These are phyloP conservation scores for Candida orba DNA, from an alignment of 805 yeast species.

Conservation along the genomic window DNA sequence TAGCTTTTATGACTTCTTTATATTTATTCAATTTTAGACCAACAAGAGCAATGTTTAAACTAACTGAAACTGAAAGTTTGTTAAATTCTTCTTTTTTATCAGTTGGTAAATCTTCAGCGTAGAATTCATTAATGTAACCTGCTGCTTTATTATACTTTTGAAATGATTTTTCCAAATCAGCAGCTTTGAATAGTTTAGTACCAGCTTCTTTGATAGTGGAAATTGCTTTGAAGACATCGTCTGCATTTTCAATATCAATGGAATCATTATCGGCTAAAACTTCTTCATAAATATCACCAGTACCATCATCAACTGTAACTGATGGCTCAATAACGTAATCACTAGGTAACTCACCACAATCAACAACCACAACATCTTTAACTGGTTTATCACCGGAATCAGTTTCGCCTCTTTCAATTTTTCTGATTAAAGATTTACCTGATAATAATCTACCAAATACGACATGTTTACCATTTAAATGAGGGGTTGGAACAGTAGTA, in stretches of 20 bases:
- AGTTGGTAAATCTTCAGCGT: slow-evolving; percentile 59
- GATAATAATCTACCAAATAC: slow-evolving; percentile 86
- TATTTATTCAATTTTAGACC: slow-evolving; percentile 57
- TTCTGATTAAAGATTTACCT: slow-evolving; percentile 76
- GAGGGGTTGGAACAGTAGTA: slow-evolving; percentile 90
- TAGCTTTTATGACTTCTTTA: slow-evolving; percentile 46
- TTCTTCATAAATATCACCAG: slow-evolving; percentile 80
- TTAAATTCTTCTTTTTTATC: slow-evolving; percentile 44
- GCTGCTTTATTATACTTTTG: slow-evolving; percentile 70
- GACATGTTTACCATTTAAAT: slow-evolving; percentile 91
- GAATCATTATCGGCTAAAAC: slow-evolving; percentile 65
- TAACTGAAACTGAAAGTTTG: slow-evolving; percentile 53
- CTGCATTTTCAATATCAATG: slow-evolving; percentile 53
- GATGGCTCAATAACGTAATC: slow-evolving; percentile 44
- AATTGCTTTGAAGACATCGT: slow-evolving; percentile 60
- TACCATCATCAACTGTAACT: slow-evolving; percentile 56
- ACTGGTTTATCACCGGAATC: slow-evolving; percentile 64
- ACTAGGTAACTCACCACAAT: slow-evolving; percentile 69
- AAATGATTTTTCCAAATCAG: slow-evolving; percentile 48
- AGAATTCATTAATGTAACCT: slow-evolving; percentile 60
- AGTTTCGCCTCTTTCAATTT: slow-evolving; percentile 66
- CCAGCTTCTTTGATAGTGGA: slow-evolving; percentile 68
- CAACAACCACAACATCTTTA: slow-evolving; percentile 60
- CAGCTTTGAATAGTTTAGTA: slow-evolving; percentile 63
- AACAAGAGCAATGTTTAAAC: slow-evolving; percentile 68